phyloP scores from a whole-genome alignment of 768 basidiomycete species.

The Lyophyllum atratum region DNA sequence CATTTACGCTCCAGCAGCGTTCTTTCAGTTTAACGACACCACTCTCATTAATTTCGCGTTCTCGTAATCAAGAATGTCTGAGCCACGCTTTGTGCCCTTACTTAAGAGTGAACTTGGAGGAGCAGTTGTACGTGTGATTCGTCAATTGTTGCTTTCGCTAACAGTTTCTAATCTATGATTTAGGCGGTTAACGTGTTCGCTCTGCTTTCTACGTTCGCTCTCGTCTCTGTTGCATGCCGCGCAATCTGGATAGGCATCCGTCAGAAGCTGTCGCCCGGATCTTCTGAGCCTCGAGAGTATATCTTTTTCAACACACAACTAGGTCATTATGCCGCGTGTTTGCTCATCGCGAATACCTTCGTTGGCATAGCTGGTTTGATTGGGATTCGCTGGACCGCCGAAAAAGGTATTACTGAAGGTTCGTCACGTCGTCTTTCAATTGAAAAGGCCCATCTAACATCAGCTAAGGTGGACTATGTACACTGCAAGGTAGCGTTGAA shows the following conservation, averaged over 20 bases:
- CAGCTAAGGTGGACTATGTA: slow-evolving; percentile 45
- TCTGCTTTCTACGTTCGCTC: slow-evolving; percentile 51
- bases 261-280: slow-evolving; percentile 28
- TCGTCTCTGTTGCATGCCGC: slow-evolving; percentile 51
- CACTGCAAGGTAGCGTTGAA: slow-evolving; percentile 53
- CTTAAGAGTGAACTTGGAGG: slow-evolving; percentile 33
- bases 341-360: slow-evolving; percentile 61
- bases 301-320: slow-evolving; percentile 74
- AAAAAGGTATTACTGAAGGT: slow-evolving; percentile 52
- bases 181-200: slow-evolving; percentile 57
- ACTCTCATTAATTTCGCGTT: slow-evolving; percentile 9
- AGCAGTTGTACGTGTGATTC: slow-evolving; percentile 35
- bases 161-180: background rate
- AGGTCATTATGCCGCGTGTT: slow-evolving; percentile 66
- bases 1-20: slow-evolving; percentile 14
- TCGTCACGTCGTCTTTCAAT: slow-evolving; percentile 14
- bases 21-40: slow-evolving; percentile 9
- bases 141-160: background rate
- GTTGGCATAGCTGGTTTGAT: slow-evolving; percentile 56
- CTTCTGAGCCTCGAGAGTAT: slow-evolving; percentile 41
- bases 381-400: slow-evolving; percentile 48
- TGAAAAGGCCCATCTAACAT: background rate
- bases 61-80: slow-evolving; percentile 8
- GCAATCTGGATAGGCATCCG: slow-evolving; percentile 47
- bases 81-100: slow-evolving; percentile 29